phyloP scores from a whole-genome alignment of 495 filamentous ascomycete genomes.

The Parathielavia appendiculata region DNA sequence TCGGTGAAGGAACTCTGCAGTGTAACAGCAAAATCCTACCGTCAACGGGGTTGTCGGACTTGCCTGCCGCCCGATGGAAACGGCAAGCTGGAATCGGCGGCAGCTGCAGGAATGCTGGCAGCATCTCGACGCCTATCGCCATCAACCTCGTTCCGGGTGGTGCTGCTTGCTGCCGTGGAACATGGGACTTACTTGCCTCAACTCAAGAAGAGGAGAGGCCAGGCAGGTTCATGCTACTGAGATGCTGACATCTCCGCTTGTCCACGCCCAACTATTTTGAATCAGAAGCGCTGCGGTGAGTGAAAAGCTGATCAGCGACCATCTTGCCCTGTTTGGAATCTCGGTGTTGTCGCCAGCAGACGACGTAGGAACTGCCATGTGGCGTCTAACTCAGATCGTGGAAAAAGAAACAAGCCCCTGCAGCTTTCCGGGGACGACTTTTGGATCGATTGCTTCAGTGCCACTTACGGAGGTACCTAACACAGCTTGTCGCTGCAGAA shows the following conservation, averaged over 20 bases:
- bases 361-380: constrained; percentile 7
- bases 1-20: constrained; percentile 2
- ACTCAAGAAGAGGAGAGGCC: not conserved
- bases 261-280: not conserved
- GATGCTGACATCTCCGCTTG: not conserved
- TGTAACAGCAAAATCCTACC: constrained; percentile 6
- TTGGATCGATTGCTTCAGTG: not conserved
- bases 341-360: not conserved
- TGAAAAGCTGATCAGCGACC: not conserved
- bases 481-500: constrained; percentile 9
- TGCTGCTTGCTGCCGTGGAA: not conserved
- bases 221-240: constrained; percentile 2
- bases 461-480: not conserved
- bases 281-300: not conserved
- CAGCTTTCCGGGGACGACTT: not conserved
- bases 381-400: not conserved
- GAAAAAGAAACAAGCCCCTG: not conserved
- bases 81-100: not conserved
- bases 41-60: not conserved
- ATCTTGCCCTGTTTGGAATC: not conserved
- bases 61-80: not conserved
- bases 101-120: not conserved
- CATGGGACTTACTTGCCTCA: constrained; percentile 7
- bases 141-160: not conserved
- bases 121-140: constrained; percentile 12